Base-by-base conservation (phyloP, 257 asterid species). In the Scutellaria galericulata region DNA sequence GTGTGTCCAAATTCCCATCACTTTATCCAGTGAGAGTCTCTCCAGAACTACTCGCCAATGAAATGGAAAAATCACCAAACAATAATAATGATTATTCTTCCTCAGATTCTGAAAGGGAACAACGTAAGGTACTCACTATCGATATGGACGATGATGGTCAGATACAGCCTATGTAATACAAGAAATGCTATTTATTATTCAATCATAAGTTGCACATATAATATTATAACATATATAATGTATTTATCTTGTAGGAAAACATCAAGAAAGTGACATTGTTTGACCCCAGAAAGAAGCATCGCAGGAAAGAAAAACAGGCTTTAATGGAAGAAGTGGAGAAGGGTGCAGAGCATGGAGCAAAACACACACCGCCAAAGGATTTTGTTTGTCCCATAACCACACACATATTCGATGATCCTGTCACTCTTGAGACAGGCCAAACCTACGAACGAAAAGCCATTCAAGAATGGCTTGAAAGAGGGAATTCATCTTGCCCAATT, bases 361-460 rank as follows among this genome's bases (percentile, higher is more conserved):
- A 79, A 76, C 73, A 40, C 52, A 66, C 90, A 12, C 83, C 90
- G 5, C 93, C 96, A 0, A 92, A 89, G 76, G 96, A 92, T 78
- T 92, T 92, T 27, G 90, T 92, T 37, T 92, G 97, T 78, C 97
- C 96, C 51, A 89, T 92, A 67, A 92, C 97, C 0, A 84, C 89
- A 20, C 89, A 90, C 59, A 39, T 92, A 44, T 88, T 92, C 72
- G 75, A 82, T 7, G 97, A 92, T 67, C 97, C 97, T 0, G 97
- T 92, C 27, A 92, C 96, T 20, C 93, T 89, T 4, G 97, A 92
- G 74, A 89, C 96, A 0, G 97, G 96, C 0, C 97, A 92, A 73
- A 92, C 96, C 2, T 92, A 88, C 18, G 97, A 92, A 53, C 64
- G 96, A 40, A 73, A 7, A 74, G 97, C 97, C 2, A 92, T 89